phyloP scores from a whole-genome alignment of 139 green algal genomes.

The Coelastrella sp. region DNA sequence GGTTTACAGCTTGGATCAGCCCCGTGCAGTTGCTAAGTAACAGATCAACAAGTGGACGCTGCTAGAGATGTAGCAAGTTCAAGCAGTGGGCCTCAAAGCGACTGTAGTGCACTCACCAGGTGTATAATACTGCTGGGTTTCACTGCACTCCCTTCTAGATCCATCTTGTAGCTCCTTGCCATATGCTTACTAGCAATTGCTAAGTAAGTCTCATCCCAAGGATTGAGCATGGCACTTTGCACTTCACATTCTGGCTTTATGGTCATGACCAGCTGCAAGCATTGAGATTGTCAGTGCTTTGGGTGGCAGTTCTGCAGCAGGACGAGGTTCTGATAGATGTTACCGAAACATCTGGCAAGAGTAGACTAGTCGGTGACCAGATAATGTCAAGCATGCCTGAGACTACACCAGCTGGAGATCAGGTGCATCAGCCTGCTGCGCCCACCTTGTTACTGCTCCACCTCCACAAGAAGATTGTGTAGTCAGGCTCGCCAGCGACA shows the following conservation, averaged over 20 bases:
- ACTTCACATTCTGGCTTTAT: conserved; percentile 1
- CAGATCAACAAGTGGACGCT: no score
- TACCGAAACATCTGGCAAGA: no score
- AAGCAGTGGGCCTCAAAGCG: no score
- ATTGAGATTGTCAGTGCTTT: no score
- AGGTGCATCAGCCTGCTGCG: neutral
- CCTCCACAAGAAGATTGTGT: conserved; percentile 30
- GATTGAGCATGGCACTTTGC: conserved; percentile 12
- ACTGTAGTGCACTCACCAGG: conserved; percentile 33
- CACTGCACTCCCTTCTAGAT: neutral
- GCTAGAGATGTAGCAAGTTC: no score
- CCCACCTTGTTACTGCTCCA: conserved; percentile 44
- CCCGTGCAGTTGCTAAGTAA: no score
- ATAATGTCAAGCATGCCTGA: no score
- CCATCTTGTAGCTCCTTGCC: conserved; percentile 28
- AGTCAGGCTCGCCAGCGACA: conserved; percentile 27
- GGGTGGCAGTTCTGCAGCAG: no score
- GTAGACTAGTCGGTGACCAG: no score
- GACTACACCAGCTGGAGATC: no score
- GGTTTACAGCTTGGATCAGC: no score
- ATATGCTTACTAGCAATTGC: neutral
- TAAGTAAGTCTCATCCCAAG: conserved; percentile 41
- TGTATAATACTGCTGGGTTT: conserved; percentile 19
- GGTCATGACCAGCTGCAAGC: conserved; percentile 30
- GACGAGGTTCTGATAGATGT: no score